Conservation (phyloP, 2,329 filamentous ascomycete species). For the Arthrobotrys iridis region DNA sequence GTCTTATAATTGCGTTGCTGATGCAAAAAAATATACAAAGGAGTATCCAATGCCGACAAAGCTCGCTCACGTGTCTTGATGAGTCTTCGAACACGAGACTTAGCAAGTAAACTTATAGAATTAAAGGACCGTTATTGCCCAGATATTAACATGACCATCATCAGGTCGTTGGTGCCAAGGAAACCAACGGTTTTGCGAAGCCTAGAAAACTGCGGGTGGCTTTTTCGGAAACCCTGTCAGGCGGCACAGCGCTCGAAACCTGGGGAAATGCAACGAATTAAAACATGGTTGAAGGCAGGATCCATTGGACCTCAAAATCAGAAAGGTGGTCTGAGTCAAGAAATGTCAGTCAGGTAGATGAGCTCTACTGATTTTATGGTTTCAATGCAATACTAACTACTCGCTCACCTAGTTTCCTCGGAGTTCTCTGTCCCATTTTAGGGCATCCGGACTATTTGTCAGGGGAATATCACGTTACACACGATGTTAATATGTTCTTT, state of each 20-base stretch:
- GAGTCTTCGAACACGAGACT: neutral
- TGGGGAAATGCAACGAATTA: conserved; percentile 2
- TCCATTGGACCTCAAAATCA: neutral
- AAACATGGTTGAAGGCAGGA: neutral
- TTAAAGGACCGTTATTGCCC: too few relatives aligned
- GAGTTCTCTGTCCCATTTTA: neutral
- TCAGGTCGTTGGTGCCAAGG: neutral
- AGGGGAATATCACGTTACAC: conserved; percentile 16
- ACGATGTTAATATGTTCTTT: neutral
- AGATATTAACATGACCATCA: conserved; percentile 7
- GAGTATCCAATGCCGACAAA: too few relatives aligned
- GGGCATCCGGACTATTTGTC: neutral
- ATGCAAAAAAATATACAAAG: too few relatives aligned
- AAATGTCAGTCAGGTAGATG: neutral
- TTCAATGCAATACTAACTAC: neutral
- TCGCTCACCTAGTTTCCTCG: neutral
- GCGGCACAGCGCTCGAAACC: conserved; percentile 3
- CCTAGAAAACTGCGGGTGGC: neutral
- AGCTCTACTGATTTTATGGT: conserved; percentile 1
- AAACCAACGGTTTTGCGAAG: neutral
- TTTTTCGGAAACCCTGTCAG: conserved; percentile 4
- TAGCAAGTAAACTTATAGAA: too few relatives aligned
- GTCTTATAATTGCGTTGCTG: too few relatives aligned
- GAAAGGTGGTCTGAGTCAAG: conserved; percentile 4
- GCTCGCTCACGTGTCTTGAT: too few relatives aligned